Base-by-base conservation (phyloP, 352 stramenopile genomes). In the Globisporangium spiculum region DNA sequence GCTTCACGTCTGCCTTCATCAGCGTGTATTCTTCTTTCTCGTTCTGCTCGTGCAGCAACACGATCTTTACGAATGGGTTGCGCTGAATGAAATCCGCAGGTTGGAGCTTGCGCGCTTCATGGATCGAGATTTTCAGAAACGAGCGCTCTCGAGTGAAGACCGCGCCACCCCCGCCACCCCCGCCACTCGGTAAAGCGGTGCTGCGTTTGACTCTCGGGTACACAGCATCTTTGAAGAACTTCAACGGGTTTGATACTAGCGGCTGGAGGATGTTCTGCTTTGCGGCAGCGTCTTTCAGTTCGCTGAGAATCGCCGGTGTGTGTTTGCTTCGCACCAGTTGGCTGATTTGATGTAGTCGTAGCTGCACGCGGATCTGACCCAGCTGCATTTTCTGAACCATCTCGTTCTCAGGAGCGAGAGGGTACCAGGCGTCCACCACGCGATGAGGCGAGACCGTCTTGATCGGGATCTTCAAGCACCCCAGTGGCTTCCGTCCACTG, bases 351-450 rank as follows among this genome's bases (percentile, higher is more conserved):
- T 73, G 56, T 0, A 88, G 65, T 2, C 79, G 68, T 1, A 91
- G 60, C 50, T 89, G 73, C 16, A 93, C 79, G 22, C 84, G 77
- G 16, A 93, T 72, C 36, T 88, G 76, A 1, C 84, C 84, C 4
- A 91, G 75, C 30, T 85, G 72, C 1, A 71, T 73, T 57, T 88
- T 89, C 65, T 91, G 78, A 5, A 89, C 55, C 84, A 93, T 93
- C 3, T 90, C 81, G 24, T 78, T 84, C 18, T 88, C 84, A 1
- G 83, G 82, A 1, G 75, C 79, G 36, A 93, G 78, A 2, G 77
- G 73, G 34, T 87, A 90, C 84, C 84, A 93, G 22, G 75, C 74
- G 63, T 93, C 83, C 7, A 84, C 74, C 0, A 79, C 74, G 7
- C 84, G 84, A 65, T 89, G 80, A 0, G 80, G 68, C 3, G 84